Evolutionary conservation across 345 rosid genomes (phyloP), one percentile per base, ranked within the genome.

Genomic region (Geranium brycei): DNA sequence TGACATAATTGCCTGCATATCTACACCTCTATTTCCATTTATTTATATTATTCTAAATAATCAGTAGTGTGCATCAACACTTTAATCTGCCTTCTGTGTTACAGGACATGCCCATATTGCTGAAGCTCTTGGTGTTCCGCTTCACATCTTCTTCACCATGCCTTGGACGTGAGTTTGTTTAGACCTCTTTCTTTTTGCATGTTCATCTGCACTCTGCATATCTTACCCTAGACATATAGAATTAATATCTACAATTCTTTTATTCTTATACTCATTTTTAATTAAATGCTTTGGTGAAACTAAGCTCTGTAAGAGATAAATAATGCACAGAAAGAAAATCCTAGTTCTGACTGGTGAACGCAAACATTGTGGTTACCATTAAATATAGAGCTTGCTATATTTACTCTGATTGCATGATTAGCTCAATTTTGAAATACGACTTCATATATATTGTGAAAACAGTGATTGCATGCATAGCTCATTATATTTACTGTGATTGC

Each of bases 121-220:
- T 57, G 99, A 93, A 81, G 91, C 99, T 78, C 99, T 93, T 68
- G 85, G 91, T 67, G 87, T 87, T 64, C 99, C 97, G 55, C 82
- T 93, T 68, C 99, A 93, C 74, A 93, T 93, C n/a, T 90, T 86
- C 79, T 93, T 93, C 87, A 93, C 99, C 58, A 93, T 93, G 99
- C 99, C 99, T 47, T 93, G 99, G 99, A 93, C 97, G 99, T 93
- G 78, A 93, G 97, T 82, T 63, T 76, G 73, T 35, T 63, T 71
- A 12, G 17, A n/a, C 30, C 51, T 47, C 12, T 23, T 23, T 23
- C 28, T 23, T 13, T 47, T 47, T 47, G 15, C 13, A 8, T 47
- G 53, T 47, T 47, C 13, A 47, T 47, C 14, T 47, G 53, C 13
- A 47, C 53, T 47, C 3, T 47, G 53, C 15, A 47, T 47, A 8